phyloP scores from a whole-genome alignment of 371 early-diverging fungal species.

The Fennellomyces sp. region DNA sequence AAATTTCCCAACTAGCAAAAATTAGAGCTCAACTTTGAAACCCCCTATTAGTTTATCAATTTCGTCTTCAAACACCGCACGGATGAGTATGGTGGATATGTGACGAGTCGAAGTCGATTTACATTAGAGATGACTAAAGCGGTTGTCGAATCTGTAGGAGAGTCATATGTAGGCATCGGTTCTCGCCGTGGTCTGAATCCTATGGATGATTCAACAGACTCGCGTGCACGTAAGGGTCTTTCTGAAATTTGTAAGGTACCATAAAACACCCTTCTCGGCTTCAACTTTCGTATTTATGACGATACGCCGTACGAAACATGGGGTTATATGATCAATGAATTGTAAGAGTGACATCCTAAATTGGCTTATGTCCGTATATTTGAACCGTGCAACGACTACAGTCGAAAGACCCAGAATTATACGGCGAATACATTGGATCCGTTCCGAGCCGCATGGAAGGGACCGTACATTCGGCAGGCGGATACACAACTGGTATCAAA shows the following conservation, averaged over 20 bases:
- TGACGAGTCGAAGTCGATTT: constrained; percentile 57
- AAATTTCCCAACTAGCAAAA: no score
- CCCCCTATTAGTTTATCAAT: constrained; percentile 41
- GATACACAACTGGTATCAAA: constrained; percentile 18
- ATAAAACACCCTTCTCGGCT: no score
- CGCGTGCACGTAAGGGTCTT: no score
- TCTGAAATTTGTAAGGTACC: no score
- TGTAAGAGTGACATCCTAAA: constrained; percentile 20
- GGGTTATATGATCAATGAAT: constrained; percentile 19
- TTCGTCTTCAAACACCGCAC: constrained; percentile 49
- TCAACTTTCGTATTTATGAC: constrained; percentile 27
- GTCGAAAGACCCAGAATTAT: constrained; percentile 3
- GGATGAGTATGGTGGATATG: constrained; percentile 61
- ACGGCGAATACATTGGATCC: constrained; percentile 18
- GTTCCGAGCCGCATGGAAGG: constrained; percentile 33
- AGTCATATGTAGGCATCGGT: constrained; percentile 14
- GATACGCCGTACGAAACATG: constrained; percentile 37
- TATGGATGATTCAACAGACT: no score
- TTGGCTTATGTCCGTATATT: constrained; percentile 36
- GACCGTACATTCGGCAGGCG: constrained; percentile 28
- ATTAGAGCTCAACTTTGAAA: no score
- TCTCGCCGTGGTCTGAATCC: constrained; percentile 19
- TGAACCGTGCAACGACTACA: constrained; percentile 24
- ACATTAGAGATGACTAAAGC: constrained; percentile 41
- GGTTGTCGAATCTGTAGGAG: constrained; percentile 17